Base-by-base conservation (phyloP, 345 rosid species). In the Populus euphratica region DNA sequence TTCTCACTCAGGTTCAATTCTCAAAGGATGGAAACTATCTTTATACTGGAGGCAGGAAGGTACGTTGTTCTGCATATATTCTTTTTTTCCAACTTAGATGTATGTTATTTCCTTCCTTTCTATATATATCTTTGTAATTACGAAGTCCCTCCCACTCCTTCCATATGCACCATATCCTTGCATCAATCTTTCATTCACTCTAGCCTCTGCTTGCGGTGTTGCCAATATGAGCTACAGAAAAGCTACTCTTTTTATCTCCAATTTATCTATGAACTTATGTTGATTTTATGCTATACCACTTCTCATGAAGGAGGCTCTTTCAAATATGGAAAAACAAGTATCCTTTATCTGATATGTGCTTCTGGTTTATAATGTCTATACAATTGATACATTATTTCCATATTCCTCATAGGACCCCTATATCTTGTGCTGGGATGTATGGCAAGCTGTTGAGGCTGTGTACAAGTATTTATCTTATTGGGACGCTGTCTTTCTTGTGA, bases 21-120 rank as follows among this genome's bases (percentile, higher is more conserved):
- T 96, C 99, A 17, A 91, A 88, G 83, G 99, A 96, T 83, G 98
- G 99, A 73, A 93, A 91, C 82, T 93, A 93, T 84, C 86, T 96
- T 64, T 96, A 91, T 72, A 88, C 97, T 6, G 99, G 98, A 81
- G 98, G 92, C 54, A 88, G 99, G 56, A 93, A 94, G 98, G 98
- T 94, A 86, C 75, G 31, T 16, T 31, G 31, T 41, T 50, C n/a
- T 29, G 27, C 23, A 67, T 74, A 23, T n/a, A 43, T 8, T 38
- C 33, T 31, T 31, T 31, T 31, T 31, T 31, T 31, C 33, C 33
- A 31, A 31, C 33, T 27, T 25, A 5, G 18, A 33, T 47, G 5
- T 6, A 20, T 7, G 6, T 0, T 33, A 20, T 39, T 69, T 38
- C 10, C 43, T 43, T 14, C 17, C 29, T 16, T 35, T 54, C 31